Percentiles rank a stretch among this genome's conserved stretches.
Evolutionary conservation across 345 rosid species (phyloP).

Genomic region (Citrus inodora): DNA sequence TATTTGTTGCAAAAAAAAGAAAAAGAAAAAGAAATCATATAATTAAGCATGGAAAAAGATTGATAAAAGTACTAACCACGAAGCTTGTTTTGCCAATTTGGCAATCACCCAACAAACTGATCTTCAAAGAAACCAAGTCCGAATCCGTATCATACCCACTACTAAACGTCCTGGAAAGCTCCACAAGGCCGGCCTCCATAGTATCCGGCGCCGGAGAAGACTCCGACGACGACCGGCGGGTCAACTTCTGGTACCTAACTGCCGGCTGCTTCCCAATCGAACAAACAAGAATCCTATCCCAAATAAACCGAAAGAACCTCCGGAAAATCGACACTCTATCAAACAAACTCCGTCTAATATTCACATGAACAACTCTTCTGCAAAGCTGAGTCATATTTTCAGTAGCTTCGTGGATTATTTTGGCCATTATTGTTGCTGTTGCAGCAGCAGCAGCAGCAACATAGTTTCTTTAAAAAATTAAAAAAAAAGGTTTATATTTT

Average conservation of each 20-base stretch:
- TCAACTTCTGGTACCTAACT: constrained; percentile 45
- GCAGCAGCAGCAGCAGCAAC: neutral
- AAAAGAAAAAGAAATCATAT: neutral
- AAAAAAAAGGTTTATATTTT: neutral
- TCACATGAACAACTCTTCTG: constrained; percentile 47
- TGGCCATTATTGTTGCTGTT: constrained; percentile 27
- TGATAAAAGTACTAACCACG: constrained; percentile 43
- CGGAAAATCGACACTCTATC: constrained; percentile 59
- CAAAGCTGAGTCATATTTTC: constrained; percentile 54
- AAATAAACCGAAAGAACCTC: constrained; percentile 58
- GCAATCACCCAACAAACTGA: constrained; percentile 88
- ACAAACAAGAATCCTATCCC: constrained; percentile 80
- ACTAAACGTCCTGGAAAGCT: constrained; percentile 17
- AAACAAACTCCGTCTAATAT: constrained; percentile 51
- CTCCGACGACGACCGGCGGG: constrained; percentile 19
- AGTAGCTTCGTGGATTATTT: constrained; percentile 32
- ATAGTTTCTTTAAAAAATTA: neutral
- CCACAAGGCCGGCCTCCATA: constrained; percentile 20
- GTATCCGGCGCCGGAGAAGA: constrained; percentile 36
- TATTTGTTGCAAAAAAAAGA: neutral
- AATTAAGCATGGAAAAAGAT: neutral
- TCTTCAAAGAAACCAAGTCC: constrained; percentile 84
- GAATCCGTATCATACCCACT: constrained; percentile 52
- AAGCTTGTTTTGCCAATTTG: constrained; percentile 93
- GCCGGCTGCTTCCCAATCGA: constrained; percentile 51